These are phyloP conservation scores for Apiospora saccharicola DNA, from an alignment of 2,329 filamentous ascomycete species.

Conservation along the genomic window DNA sequence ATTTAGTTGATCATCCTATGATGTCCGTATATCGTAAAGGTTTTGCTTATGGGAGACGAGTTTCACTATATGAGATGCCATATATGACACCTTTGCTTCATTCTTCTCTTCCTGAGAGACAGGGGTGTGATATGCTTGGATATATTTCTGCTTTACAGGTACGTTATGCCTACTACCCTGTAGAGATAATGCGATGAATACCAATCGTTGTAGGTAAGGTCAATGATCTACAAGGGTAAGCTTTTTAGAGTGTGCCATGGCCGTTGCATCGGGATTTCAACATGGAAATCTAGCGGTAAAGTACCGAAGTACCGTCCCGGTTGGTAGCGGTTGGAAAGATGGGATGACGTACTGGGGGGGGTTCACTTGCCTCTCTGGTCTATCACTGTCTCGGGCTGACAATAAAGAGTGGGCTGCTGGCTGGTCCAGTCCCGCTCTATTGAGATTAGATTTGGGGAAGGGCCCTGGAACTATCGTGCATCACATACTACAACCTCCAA, in stretches of 20 bases:
- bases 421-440: conserved; percentile 2
- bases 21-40: background rate
- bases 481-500: conserved; percentile 1
- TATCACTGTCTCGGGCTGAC: background rate
- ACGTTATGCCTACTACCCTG: too few relatives aligned
- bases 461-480: conserved; percentile 10
- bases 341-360: conserved; percentile 14
- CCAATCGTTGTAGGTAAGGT: background rate
- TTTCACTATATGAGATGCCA: conserved; percentile 1
- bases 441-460: conserved; percentile 18
- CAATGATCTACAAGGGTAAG: background rate
- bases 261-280: background rate
- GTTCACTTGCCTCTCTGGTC: background rate
- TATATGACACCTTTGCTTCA: background rate
- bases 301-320: background rate
- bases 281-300: background rate
- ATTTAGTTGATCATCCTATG: background rate
- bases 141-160: background rate
- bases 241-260: background rate
- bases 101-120: background rate
- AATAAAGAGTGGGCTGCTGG: background rate
- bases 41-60: conserved; percentile 8
- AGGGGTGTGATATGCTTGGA: background rate
- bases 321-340: background rate
- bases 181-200: background rate